Percentiles rank a stretch among this genome's conserved stretches.
These are phyloP conservation scores for Adansonia gregorii DNA, from an alignment of 441 rosid genomes.

Conservation along the genomic window DNA sequence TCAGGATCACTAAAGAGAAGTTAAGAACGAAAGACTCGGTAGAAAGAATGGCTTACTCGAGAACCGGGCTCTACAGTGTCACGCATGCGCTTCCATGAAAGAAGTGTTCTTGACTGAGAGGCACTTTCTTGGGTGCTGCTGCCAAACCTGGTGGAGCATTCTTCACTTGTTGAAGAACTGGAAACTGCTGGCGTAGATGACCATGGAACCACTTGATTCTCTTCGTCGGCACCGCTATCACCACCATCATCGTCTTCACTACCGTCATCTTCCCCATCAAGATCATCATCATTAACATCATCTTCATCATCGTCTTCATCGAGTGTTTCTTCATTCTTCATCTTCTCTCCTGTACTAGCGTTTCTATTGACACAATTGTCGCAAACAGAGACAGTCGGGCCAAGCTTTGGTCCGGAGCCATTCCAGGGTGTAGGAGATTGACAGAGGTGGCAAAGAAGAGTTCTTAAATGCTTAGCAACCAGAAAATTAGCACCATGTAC, in stretches of 20 bases:
- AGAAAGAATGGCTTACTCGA: conserved; percentile 19
- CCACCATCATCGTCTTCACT: no score
- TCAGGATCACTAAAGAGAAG: no score
- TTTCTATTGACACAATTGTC: not conserved
- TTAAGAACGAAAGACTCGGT: not conserved
- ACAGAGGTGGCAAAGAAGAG: conserved; percentile 27
- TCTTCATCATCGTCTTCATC: conserved; percentile 10
- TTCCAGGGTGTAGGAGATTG: conserved; percentile 28
- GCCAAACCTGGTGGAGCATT: conserved; percentile 9
- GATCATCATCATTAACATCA: not conserved
- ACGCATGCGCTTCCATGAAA: conserved; percentile 24
- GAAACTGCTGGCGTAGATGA: conserved; percentile 19
- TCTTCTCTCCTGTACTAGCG: not conserved
- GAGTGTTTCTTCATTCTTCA: not conserved
- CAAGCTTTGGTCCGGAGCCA: conserved; percentile 28
- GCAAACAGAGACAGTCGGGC: conserved; percentile 8
- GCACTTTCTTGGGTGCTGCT: no score
- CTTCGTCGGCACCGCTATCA: not conserved
- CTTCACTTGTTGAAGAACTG: conserved; percentile 29
- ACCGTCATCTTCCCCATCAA: not conserved
- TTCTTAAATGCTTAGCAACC: conserved; percentile 28
- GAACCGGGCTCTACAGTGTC: conserved; percentile 9
- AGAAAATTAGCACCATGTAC: conserved; percentile 30
- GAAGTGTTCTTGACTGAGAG: conserved; percentile 24
- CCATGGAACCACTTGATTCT: conserved; percentile 28